Percentiles rank a stretch among this genome's conserved stretches.
These are phyloP conservation scores for Talaromyces adpressus DNA, from an alignment of 495 filamentous ascomycete species.

Conservation along the genomic window DNA sequence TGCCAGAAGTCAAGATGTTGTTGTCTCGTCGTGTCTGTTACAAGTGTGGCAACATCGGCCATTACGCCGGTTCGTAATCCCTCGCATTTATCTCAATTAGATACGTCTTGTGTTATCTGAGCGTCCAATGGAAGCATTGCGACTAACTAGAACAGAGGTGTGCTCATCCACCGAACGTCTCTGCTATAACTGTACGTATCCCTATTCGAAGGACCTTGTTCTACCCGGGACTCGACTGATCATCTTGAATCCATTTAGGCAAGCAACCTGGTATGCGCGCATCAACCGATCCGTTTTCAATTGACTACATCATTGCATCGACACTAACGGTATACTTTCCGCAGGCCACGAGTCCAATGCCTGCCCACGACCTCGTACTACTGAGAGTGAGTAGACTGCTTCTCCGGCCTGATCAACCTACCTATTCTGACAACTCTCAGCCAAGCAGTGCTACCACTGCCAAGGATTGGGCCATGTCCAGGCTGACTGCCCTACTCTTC, in stretches of 20 bases:
- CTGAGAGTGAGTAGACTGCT: constrained; percentile 60
- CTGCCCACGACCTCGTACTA: constrained; percentile 92
- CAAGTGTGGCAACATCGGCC: constrained; percentile 99
- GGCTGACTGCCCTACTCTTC: constrained; percentile 96
- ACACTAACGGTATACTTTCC: constrained; percentile 16
- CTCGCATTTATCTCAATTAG: not conserved
- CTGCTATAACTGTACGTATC: constrained; percentile 92
- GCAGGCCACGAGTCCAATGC: constrained; percentile 95
- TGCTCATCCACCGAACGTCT: constrained; percentile 95
- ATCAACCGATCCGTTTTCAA: constrained; percentile 11
- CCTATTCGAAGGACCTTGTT: not conserved
- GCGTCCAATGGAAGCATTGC: not conserved
- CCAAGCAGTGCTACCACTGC: constrained; percentile 99
- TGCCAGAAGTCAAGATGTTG: constrained; percentile 64
- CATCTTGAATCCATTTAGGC: constrained; percentile 35
- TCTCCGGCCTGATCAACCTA: not conserved
- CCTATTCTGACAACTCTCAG: constrained; percentile 32
- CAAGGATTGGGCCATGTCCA: constrained; percentile 98
- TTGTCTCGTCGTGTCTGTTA: constrained; percentile 97
- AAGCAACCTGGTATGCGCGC: constrained; percentile 70
- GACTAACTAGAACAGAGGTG: constrained; percentile 54
- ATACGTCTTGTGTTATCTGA: not conserved
- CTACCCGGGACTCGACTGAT: constrained; percentile 18
- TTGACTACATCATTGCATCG: constrained; percentile 6
- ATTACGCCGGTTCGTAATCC: constrained; percentile 70